A percentile compares a stretch with the other conserved stretches of the same genome.
These are phyloP conservation scores for Cyphellophora attinorum DNA, from an alignment of 2,329 filamentous ascomycete genomes.

Conservation along the genomic window DNA sequence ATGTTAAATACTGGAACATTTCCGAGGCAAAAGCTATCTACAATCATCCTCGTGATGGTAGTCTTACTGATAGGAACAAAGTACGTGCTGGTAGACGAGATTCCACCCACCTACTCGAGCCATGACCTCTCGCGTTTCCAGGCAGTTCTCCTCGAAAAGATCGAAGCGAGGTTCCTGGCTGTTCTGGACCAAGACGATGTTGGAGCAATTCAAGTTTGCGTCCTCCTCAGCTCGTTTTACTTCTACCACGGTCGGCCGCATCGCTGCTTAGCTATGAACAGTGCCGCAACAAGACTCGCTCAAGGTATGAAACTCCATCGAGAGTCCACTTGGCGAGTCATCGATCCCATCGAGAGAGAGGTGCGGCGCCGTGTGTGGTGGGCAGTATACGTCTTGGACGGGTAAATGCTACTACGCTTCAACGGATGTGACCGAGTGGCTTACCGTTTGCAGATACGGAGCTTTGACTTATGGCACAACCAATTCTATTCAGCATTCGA, in stretches of 20 bases:
- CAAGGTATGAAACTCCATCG: conserved; percentile 8
- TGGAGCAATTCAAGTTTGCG: conserved; percentile 9
- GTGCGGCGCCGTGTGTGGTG: conserved; percentile 10
- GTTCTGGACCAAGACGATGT: conserved; percentile 31
- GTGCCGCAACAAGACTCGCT: conserved; percentile 6
- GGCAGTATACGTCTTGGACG: conserved; percentile 10
- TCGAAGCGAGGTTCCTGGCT: conserved; percentile 27
- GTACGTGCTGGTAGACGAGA: too few species aligned
- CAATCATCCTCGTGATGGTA: too few species aligned
- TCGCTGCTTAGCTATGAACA: conserved; percentile 6
- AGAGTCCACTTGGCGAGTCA: conserved; percentile 11
- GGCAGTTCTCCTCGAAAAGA: too few species aligned
- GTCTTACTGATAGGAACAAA: too few species aligned
- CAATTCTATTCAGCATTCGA: conserved; percentile 7
- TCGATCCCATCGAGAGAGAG: conserved; percentile 6
- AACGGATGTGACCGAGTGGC: too few species aligned
- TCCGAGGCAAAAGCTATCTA: too few species aligned
- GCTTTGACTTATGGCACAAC: conserved; percentile 11
- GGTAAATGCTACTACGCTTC: too few species aligned
- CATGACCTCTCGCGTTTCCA: too few species aligned
- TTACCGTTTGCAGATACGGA: too few species aligned
- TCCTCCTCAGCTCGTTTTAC: conserved; percentile 9
- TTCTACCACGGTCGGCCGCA: conserved; percentile 11
- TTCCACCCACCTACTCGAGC: too few species aligned
- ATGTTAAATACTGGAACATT: too few species aligned